These are phyloP conservation scores for Malus hybrid DNA, from an alignment of 331 rosid genomes.

Conservation along the genomic window DNA sequence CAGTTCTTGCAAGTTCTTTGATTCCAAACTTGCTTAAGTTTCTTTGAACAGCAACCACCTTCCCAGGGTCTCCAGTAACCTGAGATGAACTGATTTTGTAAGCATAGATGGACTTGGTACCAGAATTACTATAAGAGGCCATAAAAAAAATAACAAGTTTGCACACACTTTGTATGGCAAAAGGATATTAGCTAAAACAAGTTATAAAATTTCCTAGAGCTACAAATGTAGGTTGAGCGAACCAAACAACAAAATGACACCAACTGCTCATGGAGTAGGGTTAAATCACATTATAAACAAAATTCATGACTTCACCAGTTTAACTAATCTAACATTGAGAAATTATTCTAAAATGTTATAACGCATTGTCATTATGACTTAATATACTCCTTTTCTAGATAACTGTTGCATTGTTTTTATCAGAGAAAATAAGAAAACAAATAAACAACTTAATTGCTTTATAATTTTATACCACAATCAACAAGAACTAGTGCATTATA, in stretches of 20 bases:
- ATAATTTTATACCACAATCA: neutral
- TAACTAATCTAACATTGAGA: neutral
- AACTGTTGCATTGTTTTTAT: neutral
- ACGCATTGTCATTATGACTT: too few species aligned
- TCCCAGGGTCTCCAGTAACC: slow-evolving; percentile 67
- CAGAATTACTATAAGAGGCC: neutral
- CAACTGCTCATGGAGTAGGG: neutral
- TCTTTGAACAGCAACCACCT: slow-evolving; percentile 46
- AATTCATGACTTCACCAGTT: neutral
- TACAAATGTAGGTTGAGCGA: neutral
- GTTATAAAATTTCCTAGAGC: neutral
- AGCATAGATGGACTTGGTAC: neutral
- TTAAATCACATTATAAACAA: neutral
- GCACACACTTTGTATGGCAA: neutral
- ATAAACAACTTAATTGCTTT: neutral
- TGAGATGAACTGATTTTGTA: neutral
- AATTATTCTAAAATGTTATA: too few species aligned
- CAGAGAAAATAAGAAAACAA: neutral
- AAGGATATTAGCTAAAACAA: neutral
- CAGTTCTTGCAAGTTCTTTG: slow-evolving; percentile 52
- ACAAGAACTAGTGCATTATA: neutral
- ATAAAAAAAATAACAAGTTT: neutral
- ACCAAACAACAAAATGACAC: neutral
- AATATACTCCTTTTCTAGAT: too few species aligned
- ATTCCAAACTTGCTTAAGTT: slow-evolving; percentile 49